Evolutionary conservation across 495 filamentous ascomycete species (phyloP), one percentile per base, ranked within the genome.

Genomic region (Aspergillus baeticus): DNA sequence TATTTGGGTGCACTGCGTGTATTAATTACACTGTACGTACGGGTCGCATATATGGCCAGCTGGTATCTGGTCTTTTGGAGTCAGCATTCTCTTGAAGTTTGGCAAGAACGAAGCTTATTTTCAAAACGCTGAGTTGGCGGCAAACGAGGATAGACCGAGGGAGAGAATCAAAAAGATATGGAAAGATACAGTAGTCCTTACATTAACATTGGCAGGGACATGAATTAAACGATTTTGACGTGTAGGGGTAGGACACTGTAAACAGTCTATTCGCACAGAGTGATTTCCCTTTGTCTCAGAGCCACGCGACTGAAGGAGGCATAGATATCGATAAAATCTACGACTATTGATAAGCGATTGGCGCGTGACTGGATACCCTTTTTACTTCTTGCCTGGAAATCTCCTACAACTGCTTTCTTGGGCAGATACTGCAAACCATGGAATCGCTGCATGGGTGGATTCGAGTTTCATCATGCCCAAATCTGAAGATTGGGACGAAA

Each of bases 41-140:
- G 13, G 23, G 49, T 66, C 63, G 62, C 57, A 65, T 65, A 50
- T 63, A 65, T 60, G 55, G 58, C 50, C 60, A 57, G 63, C 60
- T 57, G 63, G 63, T 52, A 54, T 59, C 51, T 57, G 58, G 48
- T 39, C 49, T 57, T 60, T 46, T 43, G 60, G 55, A 57, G 55
- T 57, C 57, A 54, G 8, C 10, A 43, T 29, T 41, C 54, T 56
- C 59, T 46, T 48, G 57, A 55, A 57, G 48, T 51, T 61, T 54
- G 51, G 41, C 26, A 34, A 45, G 26, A 42, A 52, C 23, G 37
- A 10, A 42, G 23, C 22, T 33, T 57, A 34, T 60, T 46, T 36
- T 33, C 37, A 31, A 46, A 51, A 29, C 57, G 50, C 33, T 34
- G 20, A 41, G 20, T 18, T 33, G 46, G 20, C 18, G 22, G 13